Evolutionary conservation across 306 rosid species (phyloP).

Genomic region (Medicago ruthenica): DNA sequence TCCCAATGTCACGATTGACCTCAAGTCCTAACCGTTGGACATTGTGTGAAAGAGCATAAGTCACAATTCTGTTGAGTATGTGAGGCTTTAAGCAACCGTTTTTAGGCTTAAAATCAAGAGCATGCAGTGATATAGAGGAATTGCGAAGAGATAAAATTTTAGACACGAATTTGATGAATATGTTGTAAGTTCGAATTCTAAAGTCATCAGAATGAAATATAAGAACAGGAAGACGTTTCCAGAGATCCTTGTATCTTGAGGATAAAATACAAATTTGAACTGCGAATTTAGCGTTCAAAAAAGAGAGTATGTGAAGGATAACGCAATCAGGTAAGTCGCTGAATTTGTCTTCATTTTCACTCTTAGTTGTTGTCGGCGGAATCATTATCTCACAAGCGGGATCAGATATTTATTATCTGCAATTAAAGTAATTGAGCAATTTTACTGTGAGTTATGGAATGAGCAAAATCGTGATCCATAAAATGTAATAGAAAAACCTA

Average conservation of each 20-base stretch:
- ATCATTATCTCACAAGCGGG: neutral
- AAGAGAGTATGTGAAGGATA: conserved; percentile 29
- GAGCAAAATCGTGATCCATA: neutral
- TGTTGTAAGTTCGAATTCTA: neutral
- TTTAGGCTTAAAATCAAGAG: conserved; percentile 13
- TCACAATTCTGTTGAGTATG: neutral
- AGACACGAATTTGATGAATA: conserved; percentile 13
- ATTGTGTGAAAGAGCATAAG: conserved; percentile 35
- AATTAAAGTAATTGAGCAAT: neutral
- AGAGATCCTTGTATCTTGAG: conserved; percentile 18
- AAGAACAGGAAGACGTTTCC: conserved; percentile 21
- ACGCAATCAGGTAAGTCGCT: conserved; percentile 36
- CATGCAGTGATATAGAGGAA: neutral
- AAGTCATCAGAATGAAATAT: neutral
- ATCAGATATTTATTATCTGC: no score
- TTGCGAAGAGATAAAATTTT: conserved; percentile 4
- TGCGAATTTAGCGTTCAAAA: conserved; percentile 1
- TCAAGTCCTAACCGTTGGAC: conserved; percentile 5
- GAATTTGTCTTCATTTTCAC: conserved; percentile 25
- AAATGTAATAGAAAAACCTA: neutral
- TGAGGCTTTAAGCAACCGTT: neutral
- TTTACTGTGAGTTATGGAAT: neutral
- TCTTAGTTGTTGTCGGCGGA: neutral
- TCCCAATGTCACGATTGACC: neutral
- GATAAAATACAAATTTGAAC: conserved; percentile 40